Conservation (phyloP, 1,139 yeast genomes). For the Entelexis paramagnoliae region DNA sequence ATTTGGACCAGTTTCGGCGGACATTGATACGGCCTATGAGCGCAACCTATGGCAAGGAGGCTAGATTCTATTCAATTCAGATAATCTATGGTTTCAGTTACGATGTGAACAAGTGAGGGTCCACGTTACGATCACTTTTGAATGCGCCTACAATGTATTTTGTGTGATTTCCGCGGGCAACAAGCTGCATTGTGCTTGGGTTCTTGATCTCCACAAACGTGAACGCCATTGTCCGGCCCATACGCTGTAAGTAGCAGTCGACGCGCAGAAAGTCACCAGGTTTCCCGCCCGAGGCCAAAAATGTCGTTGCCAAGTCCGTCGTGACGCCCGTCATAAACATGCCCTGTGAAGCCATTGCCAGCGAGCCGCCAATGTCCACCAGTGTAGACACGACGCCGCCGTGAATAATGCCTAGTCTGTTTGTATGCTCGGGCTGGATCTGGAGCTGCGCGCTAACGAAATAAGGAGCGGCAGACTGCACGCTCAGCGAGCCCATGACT, state of each 20-base stretch:
- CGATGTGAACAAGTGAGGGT: not conserved
- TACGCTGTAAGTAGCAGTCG: constrained; percentile 31
- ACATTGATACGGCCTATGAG: too few species aligned
- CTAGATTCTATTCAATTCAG: not conserved
- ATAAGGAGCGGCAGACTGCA: constrained; percentile 31
- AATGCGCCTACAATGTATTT: constrained; percentile 35
- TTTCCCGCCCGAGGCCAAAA: constrained; percentile 35
- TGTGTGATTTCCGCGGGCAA: constrained; percentile 39
- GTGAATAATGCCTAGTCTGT: constrained; percentile 35
- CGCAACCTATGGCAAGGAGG: too few species aligned
- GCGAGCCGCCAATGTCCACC: constrained; percentile 40
- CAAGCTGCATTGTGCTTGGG: constrained; percentile 25
- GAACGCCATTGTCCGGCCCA: constrained; percentile 37
- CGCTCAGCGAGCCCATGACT: constrained; percentile 24
- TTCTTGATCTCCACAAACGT: constrained; percentile 33
- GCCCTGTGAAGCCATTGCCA: constrained; percentile 37
- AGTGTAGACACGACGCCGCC: constrained; percentile 37
- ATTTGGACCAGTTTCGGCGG: not conserved
- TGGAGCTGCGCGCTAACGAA: constrained; percentile 30
- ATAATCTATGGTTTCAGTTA: too few species aligned
- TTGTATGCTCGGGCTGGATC: constrained; percentile 32
- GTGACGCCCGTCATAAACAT: constrained; percentile 38
- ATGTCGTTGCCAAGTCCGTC: constrained; percentile 37
- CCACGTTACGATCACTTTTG: constrained; percentile 27
- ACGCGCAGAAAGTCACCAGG: constrained; percentile 30